Conservation (phyloP, 805 yeast genomes). For the Metschnikowia chrysomelidarum region DNA sequence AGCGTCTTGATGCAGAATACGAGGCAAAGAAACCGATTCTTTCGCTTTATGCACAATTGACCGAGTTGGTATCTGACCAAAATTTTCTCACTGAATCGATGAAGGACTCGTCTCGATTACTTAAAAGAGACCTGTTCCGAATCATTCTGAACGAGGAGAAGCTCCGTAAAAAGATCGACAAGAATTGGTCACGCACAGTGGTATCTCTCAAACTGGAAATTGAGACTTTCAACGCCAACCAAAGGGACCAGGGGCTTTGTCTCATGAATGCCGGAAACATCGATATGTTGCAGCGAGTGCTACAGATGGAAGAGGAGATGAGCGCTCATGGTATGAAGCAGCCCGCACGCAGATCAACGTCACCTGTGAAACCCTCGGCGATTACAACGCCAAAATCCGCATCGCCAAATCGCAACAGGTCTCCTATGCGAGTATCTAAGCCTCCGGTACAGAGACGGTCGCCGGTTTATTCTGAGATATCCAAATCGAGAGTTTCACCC, state of each 20-base stretch:
- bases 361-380: conserved; percentile 10
- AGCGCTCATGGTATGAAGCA: conserved; percentile 7
- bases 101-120: conserved; percentile 75
- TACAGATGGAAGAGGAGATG: conserved; percentile 29
- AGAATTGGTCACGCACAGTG: conserved; percentile 64
- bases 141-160: conserved; percentile 79
- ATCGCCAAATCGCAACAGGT: conserved; percentile 12
- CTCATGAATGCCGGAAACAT: conserved; percentile 45
- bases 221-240: conserved; percentile 44
- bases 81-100: conserved; percentile 62
- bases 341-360: conserved; percentile 6
- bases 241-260: conserved; percentile 18
- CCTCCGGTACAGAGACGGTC: background rate
- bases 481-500: background rate
- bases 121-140: conserved; percentile 73
- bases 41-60: conserved; percentile 52
- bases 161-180: conserved; percentile 63
- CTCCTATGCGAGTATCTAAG: conserved; percentile 15
- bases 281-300: conserved; percentile 41
- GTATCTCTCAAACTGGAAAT: conserved; percentile 49
- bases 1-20: conserved; percentile 47
- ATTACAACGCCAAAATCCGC: conserved; percentile 7
- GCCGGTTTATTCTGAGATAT: background rate
- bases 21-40: conserved; percentile 55
- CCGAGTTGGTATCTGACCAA: conserved; percentile 59